Percentiles rank a stretch among this genome's conserved stretches.
These are phyloP conservation scores for Sporisorium exsertum DNA, from an alignment of 1,284 basidiomycete species.

Conservation along the genomic window DNA sequence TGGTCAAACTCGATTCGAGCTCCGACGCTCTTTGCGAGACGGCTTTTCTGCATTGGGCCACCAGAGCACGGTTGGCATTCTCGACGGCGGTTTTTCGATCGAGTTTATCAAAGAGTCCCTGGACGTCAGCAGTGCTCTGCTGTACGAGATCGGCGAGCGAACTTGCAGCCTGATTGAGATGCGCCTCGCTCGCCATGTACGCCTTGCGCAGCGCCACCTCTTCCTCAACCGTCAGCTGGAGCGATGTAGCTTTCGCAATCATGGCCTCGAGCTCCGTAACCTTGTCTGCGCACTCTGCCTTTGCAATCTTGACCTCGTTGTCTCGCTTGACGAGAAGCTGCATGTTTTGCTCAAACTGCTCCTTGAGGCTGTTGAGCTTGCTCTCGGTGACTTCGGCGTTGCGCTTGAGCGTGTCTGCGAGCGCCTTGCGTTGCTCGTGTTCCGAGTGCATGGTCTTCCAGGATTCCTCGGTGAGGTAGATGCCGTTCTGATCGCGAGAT, in stretches of 20 bases:
- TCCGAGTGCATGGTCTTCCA: constrained; percentile 61
- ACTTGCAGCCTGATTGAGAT: constrained; percentile 78
- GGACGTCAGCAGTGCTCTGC: constrained; percentile 80
- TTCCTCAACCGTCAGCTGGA: constrained; percentile 63
- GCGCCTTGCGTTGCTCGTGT: constrained; percentile 49
- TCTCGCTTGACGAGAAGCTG: constrained; percentile 64
- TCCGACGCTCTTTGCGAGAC: constrained; percentile 74
- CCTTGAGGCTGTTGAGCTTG: constrained; percentile 61
- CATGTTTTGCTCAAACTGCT: constrained; percentile 68
- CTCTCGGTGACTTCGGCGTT: constrained; percentile 62
- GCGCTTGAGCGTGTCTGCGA: constrained; percentile 58
- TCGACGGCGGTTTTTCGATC: constrained; percentile 82
- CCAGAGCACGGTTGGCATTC: constrained; percentile 77
- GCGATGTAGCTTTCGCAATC: constrained; percentile 42
- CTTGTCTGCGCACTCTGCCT: constrained; percentile 50
- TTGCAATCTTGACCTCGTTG: constrained; percentile 50
- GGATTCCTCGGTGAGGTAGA: constrained; percentile 61
- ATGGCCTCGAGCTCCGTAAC: constrained; percentile 50
- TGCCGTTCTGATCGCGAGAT: constrained; percentile 62
- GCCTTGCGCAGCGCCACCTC: constrained; percentile 77
- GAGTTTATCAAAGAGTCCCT: constrained; percentile 82
- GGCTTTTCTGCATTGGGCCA: constrained; percentile 76
- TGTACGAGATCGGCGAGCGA: constrained; percentile 77
- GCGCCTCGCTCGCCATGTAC: constrained; percentile 80
- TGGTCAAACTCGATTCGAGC: constrained; percentile 76